Base-by-base conservation (phyloP, 306 rosid species). In the Vigna trinervia region DNA sequence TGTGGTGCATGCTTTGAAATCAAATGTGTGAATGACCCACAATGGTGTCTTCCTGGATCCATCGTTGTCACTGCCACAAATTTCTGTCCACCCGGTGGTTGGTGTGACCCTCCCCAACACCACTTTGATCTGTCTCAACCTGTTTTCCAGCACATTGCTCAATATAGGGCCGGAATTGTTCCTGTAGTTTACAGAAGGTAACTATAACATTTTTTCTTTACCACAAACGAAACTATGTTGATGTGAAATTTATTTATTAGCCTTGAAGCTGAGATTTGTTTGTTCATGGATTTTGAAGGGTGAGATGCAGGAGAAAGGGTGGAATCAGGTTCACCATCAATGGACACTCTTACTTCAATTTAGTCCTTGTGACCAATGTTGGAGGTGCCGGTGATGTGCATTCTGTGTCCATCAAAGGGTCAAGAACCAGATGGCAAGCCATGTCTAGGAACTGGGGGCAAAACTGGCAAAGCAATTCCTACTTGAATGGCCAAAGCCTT, bases 351-450 rank as follows among this genome's bases (percentile, higher is more conserved):
- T 86, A 86, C 80, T 86, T 86, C 85, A 83, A 86, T 61, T 56
- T 86, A 67, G 85, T 86, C 32, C 87, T 86, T 8, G 77, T 86
- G 0, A 83, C 89, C 0, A 83, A 83, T 64, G 89, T 86, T 66
- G 89, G 89, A 69, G 89, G 89, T 51, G 84, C 89, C 41, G 89
- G 87, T 61, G 89, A 86, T 83, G 85, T 81, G 51, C 84, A 78
- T 75, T 48, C 80, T 20, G 85, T 83, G 74, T 78, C 80, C 28
- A 81, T 86, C 46, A 83, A 83, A 79, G 89, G 89, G 7, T 86
- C 89, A 48, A 83, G 76, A 43, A 74, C 85, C 0, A 77, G 89
- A 72, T 86, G 89, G 89, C 84, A 78, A 71, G 71, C 87, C 47
- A 86, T 86, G 89, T 83, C 85, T 72, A 82, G 85, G 46, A 82